Evolutionary conservation across 768 basidiomycete species (phyloP).

Genomic region (Chalciporus chontae): DNA sequence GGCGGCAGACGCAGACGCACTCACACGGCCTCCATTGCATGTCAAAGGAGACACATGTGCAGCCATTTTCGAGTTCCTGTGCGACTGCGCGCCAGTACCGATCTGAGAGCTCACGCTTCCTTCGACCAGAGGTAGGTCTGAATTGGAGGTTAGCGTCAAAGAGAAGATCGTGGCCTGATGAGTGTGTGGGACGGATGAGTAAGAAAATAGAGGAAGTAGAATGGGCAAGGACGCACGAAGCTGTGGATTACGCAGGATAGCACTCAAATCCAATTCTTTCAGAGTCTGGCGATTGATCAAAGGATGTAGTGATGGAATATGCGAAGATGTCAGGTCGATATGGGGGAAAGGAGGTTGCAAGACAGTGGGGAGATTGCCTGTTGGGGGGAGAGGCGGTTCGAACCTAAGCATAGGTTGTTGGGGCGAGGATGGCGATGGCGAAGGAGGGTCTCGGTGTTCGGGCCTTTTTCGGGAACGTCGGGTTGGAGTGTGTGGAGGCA

Average conservation of each 20-base stretch:
- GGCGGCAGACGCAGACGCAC: conserved; percentile 53
- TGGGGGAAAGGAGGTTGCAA: conserved; percentile 30
- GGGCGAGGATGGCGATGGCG: conserved; percentile 23
- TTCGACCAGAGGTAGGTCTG: conserved; percentile 68
- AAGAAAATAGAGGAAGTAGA: background rate
- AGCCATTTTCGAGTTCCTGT: conserved; percentile 74
- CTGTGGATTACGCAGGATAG: conserved; percentile 86
- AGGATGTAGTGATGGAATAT: conserved; percentile 68
- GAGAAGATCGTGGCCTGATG: conserved; percentile 79
- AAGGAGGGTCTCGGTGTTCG: conserved; percentile 30
- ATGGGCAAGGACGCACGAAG: conserved; percentile 60
- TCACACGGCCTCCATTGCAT: conserved; percentile 49
- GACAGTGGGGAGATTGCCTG: conserved; percentile 26
- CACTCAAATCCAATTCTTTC: conserved; percentile 79
- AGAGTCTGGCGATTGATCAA: conserved; percentile 82
- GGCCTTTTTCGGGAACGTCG: conserved; percentile 30
- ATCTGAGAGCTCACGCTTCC: conserved; percentile 69
- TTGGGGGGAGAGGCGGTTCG: conserved; percentile 21
- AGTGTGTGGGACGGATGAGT: conserved; percentile 7
- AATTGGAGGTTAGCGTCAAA: conserved; percentile 86
- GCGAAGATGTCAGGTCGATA: conserved; percentile 43
- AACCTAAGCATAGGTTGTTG: conserved; percentile 21
- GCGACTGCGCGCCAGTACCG: conserved; percentile 83
- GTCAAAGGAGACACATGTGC: conserved; percentile 81
- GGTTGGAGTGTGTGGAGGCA: conserved; percentile 22